Percentiles rank a stretch among this genome's conserved stretches.
Evolutionary conservation across 371 early-diverging fungal species (phyloP).

Genomic region (Mortierella sp.): DNA sequence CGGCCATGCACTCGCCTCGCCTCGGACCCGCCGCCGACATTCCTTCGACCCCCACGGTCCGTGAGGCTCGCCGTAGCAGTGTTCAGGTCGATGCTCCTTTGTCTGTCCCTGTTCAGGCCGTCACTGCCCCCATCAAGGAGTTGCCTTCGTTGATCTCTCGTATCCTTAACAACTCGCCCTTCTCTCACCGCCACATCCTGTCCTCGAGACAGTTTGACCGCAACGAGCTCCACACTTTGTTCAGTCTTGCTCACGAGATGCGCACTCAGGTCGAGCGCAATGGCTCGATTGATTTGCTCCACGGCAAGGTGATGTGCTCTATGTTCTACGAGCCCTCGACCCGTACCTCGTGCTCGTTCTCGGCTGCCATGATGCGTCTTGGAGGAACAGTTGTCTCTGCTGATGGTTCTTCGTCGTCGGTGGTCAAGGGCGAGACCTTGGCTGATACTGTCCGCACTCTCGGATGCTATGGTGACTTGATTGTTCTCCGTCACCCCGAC

Average conservation of each 20-base stretch:
- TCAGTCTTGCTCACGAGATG: constrained; percentile 98
- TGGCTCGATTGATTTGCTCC: constrained; percentile 84
- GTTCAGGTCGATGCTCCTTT: constrained; percentile 40
- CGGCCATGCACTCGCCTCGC: constrained; percentile 41
- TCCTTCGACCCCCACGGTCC: constrained; percentile 15
- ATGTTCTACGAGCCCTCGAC: constrained; percentile 98
- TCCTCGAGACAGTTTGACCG: constrained; percentile 91
- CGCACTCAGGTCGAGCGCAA: constrained; percentile 90
- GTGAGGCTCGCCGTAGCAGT: constrained; percentile 40
- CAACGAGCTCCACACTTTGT: constrained; percentile 91
- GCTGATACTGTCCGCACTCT: constrained; percentile 96
- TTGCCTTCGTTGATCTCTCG: constrained; percentile 74
- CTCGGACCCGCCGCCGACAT: constrained; percentile 26
- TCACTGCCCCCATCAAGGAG: constrained; percentile 53
- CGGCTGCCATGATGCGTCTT: constrained; percentile 94
- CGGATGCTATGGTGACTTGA: constrained; percentile 90
- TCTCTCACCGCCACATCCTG: constrained; percentile 92
- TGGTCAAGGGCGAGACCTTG: constrained; percentile 95
- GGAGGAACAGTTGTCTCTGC: constrained; percentile 92
- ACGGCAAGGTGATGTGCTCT: constrained; percentile 91
- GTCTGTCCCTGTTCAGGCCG: constrained; percentile 49
- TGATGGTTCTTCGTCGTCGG: constrained; percentile 85
- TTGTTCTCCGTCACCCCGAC: constrained; percentile 94
- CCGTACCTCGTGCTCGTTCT: constrained; percentile 92
- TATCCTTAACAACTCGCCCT: constrained; percentile 83